A percentile compares a stretch with the other conserved stretches of the same genome.
These are phyloP conservation scores for Diaporthe longicolla DNA, from an alignment of 2,329 filamentous ascomycete species.

Conservation along the genomic window DNA sequence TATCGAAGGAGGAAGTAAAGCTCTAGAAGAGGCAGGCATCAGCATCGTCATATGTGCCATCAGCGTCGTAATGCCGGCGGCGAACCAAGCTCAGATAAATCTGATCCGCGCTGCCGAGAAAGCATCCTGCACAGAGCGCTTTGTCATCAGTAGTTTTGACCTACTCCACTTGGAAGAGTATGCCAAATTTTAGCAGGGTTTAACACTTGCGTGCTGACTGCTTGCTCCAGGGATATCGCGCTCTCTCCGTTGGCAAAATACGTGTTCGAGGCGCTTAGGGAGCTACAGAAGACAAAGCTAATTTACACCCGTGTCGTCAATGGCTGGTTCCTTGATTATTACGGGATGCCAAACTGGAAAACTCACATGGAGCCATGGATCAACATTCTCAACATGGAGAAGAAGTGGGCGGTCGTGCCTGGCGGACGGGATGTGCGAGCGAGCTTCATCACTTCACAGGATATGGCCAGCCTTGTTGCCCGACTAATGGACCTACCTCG, in stretches of 20 bases:
- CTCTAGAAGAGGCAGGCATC: no score
- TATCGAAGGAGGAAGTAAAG: no score
- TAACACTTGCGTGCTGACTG: not conserved
- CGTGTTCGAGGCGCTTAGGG: not conserved
- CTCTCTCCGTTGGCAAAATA: not conserved
- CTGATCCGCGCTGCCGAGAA: no score
- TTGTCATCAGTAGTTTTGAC: no score
- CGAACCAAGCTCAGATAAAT: no score
- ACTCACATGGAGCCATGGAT: not conserved
- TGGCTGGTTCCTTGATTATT: conserved; percentile 2
- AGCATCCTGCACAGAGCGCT: no score
- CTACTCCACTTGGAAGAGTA: no score
- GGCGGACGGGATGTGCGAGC: not conserved
- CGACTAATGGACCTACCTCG: not conserved
- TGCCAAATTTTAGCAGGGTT: no score
- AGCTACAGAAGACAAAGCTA: not conserved
- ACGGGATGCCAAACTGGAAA: not conserved
- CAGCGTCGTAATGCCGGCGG: no score
- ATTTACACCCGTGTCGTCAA: not conserved
- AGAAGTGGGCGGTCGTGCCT: not conserved
- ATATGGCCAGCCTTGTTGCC: not conserved
- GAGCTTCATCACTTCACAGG: not conserved
- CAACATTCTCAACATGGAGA: not conserved
- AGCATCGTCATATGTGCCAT: no score
- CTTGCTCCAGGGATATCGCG: not conserved